phyloP scores from a whole-genome alignment of 345 rosid species.

The Populus alba region DNA sequence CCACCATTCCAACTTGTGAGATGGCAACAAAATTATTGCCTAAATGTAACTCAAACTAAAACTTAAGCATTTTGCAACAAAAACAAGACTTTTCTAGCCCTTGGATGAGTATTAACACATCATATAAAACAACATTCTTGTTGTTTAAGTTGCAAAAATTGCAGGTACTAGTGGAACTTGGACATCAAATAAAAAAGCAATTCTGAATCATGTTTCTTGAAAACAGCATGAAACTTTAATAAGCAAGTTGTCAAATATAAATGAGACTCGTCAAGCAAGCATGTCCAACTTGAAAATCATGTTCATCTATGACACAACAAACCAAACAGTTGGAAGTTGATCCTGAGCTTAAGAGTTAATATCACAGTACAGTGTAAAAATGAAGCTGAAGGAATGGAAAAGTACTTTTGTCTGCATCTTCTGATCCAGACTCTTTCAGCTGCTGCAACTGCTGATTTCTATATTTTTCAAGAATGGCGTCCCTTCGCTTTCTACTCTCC shows the following conservation, averaged over 20 bases:
- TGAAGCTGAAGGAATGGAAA: neutral
- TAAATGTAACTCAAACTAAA: neutral
- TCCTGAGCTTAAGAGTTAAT: neutral
- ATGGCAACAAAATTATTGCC: neutral
- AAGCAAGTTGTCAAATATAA: neutral
- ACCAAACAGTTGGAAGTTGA: neutral
- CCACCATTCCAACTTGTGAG: neutral
- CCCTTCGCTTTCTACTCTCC: constrained; percentile 82
- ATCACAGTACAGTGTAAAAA: neutral
- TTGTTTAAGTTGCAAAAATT: neutral
- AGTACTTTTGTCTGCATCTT: constrained; percentile 46
- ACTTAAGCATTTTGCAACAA: neutral
- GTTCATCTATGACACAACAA: neutral
- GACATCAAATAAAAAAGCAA: neutral
- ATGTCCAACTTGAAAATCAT: neutral
- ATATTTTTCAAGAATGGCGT: constrained; percentile 76
- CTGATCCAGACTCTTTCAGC: constrained; percentile 32
- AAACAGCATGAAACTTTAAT: neutral
- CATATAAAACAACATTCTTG: neutral
- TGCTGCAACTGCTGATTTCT: constrained; percentile 53
- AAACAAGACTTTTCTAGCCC: neutral
- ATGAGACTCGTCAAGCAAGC: neutral
- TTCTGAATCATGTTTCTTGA: neutral
- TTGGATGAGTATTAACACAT: neutral
- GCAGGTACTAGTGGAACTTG: neutral